Evolutionary conservation across 306 rosid species (phyloP).

Genomic region (Castanea sativa): DNA sequence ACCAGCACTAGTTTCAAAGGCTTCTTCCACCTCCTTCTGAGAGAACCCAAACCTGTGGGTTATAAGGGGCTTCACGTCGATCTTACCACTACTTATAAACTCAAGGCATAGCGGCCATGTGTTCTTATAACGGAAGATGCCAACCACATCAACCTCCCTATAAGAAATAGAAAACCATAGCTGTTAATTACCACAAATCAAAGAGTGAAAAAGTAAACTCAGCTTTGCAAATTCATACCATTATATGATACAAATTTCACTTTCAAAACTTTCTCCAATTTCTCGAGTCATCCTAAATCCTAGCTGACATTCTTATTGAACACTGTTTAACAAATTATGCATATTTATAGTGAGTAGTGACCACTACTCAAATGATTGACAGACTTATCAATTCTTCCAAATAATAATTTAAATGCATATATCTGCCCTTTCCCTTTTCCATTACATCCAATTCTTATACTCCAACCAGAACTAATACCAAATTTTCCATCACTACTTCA

Average conservation of each 20-base stretch:
- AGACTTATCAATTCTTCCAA: not conserved
- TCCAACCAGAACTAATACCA: not conserved
- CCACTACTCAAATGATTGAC: not conserved
- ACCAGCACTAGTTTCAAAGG: constrained; percentile 92
- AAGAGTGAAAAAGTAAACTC: not conserved
- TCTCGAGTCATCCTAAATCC: too few relatives aligned
- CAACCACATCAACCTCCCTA: constrained; percentile 91
- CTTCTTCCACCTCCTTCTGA: constrained; percentile 84
- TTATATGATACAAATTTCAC: not conserved
- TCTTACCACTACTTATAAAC: constrained; percentile 79
- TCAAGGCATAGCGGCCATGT: constrained; percentile 94
- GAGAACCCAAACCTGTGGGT: constrained; percentile 88
- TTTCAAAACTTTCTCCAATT: not conserved
- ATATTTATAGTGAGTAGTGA: not conserved
- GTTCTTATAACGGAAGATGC: constrained; percentile 80
- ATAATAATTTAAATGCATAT: not conserved
- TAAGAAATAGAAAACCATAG: constrained; percentile 6
- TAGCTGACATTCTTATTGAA: not conserved
- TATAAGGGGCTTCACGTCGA: constrained; percentile 78
- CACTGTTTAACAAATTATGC: not conserved
- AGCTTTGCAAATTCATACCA: not conserved
- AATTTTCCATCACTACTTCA: not conserved
- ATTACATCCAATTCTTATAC: not conserved
- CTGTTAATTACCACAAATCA: not conserved
- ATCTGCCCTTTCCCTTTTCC: not conserved